phyloP scores from a whole-genome alignment of 2,329 filamentous ascomycete genomes.

The Exophiala spinifera region DNA sequence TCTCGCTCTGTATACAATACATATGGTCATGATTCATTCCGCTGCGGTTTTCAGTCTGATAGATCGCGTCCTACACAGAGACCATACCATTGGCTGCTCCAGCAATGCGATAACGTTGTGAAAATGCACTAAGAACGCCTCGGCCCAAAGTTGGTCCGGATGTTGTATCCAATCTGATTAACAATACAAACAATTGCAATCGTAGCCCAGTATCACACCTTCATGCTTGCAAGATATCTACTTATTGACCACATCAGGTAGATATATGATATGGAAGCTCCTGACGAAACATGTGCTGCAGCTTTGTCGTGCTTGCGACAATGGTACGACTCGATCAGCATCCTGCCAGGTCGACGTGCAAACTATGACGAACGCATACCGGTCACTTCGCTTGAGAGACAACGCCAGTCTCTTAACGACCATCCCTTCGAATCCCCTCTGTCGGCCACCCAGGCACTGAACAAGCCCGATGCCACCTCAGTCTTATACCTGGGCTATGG shows the following conservation, averaged over 20 bases:
- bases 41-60: neutral
- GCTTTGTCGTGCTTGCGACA: constrained; percentile 7
- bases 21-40: neutral
- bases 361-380: constrained; percentile 7
- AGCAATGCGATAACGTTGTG: neutral
- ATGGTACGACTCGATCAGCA: constrained; percentile 13
- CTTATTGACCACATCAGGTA: neutral
- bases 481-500: constrained; percentile 86
- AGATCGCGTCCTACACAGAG: neutral
- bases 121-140: constrained; percentile 10
- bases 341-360: neutral
- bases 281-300: neutral
- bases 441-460: neutral
- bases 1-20: constrained; percentile 2
- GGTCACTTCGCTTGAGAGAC: constrained; percentile 16
- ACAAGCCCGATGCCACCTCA: constrained; percentile 40
- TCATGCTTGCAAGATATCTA: neutral
- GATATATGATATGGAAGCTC: neutral
- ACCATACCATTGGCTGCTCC: neutral
- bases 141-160: constrained; percentile 6
- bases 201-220: constrained; percentile 10
- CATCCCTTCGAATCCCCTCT: constrained; percentile 1
- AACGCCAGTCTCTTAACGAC: constrained; percentile 17
- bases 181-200: constrained; percentile 16
- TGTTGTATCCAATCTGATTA: constrained; percentile 1